These are phyloP conservation scores for Pythium coloratum DNA, from an alignment of 352 stramenopile genomes.

Conservation along the genomic window DNA sequence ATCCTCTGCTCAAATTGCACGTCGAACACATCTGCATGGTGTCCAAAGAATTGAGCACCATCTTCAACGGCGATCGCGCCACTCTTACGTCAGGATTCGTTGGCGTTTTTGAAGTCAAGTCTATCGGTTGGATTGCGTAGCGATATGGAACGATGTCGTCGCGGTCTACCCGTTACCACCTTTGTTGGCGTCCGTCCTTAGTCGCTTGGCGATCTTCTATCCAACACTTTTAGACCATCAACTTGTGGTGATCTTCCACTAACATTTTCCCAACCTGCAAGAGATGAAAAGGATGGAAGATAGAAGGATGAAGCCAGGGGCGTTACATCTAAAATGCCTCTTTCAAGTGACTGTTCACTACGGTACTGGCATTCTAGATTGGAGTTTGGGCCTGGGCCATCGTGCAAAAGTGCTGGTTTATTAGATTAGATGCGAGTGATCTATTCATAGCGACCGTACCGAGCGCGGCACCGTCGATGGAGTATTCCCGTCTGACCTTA, in stretches of 20 bases:
- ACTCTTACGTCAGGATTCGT: no score
- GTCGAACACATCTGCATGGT: no score
- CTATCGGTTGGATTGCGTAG: neutral
- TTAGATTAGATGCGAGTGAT: constrained; percentile 13
- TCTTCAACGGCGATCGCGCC: no score
- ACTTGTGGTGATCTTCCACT: neutral
- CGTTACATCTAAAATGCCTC: neutral
- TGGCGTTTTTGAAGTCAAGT: no score
- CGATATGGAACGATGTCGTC: neutral
- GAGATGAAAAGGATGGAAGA: constrained; percentile 4
- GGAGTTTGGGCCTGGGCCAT: neutral
- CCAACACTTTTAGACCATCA: neutral
- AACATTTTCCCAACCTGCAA: neutral
- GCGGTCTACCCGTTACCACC: constrained; percentile 1
- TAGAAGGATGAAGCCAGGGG: neutral
- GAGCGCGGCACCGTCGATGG: neutral
- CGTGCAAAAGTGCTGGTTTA: constrained; percentile 29
- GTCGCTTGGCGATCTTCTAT: neutral
- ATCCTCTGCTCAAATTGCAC: no score
- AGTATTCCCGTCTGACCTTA: constrained; percentile 10
- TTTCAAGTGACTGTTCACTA: neutral
- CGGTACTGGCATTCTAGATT: neutral
- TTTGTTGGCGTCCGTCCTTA: neutral
- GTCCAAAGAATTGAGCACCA: no score
- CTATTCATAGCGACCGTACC: constrained; percentile 29